A percentile compares a stretch with the other conserved stretches of the same genome.
These are phyloP conservation scores for Neonothopanus nambi DNA, from an alignment of 1,284 basidiomycete genomes.

Conservation along the genomic window DNA sequence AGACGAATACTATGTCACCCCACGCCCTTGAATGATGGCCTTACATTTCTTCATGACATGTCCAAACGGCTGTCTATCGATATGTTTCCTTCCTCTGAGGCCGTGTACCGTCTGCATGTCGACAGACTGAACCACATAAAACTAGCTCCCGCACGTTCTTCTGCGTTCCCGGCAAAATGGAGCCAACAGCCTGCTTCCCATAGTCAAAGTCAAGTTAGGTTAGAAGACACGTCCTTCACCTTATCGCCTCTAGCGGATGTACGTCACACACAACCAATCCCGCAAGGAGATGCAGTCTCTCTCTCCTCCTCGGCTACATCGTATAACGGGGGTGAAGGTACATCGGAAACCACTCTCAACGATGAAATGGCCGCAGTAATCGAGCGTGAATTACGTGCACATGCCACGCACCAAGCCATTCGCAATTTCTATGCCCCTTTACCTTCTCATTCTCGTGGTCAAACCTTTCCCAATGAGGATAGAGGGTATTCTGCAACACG, in stretches of 20 bases:
- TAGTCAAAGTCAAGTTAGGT: not conserved
- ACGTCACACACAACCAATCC: not conserved
- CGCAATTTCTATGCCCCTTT: slow-evolving; percentile 4
- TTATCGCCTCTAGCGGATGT: too few relatives aligned
- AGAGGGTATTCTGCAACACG: not conserved
- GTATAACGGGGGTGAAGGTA: not conserved
- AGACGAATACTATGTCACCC: slow-evolving; percentile 12
- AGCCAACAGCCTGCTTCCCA: not conserved
- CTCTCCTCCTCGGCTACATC: not conserved
- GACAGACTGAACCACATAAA: not conserved
- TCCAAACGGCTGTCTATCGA: not conserved
- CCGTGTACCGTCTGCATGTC: slow-evolving; percentile 11
- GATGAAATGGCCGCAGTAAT: not conserved
- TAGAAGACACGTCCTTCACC: slow-evolving; percentile 6
- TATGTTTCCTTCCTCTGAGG: slow-evolving; percentile 6
- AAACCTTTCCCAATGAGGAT: not conserved
- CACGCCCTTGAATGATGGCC: slow-evolving; percentile 12
- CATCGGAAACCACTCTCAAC: not conserved
- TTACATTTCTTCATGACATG: slow-evolving; percentile 1
- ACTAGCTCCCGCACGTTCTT: too few relatives aligned
- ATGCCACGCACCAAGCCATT: not conserved
- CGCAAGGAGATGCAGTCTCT: not conserved
- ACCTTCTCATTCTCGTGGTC: not conserved
- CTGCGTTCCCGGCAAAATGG: not conserved
- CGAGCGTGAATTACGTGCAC: not conserved